phyloP scores from a whole-genome alignment of 805 yeast species.

The Pichia deserticola region DNA sequence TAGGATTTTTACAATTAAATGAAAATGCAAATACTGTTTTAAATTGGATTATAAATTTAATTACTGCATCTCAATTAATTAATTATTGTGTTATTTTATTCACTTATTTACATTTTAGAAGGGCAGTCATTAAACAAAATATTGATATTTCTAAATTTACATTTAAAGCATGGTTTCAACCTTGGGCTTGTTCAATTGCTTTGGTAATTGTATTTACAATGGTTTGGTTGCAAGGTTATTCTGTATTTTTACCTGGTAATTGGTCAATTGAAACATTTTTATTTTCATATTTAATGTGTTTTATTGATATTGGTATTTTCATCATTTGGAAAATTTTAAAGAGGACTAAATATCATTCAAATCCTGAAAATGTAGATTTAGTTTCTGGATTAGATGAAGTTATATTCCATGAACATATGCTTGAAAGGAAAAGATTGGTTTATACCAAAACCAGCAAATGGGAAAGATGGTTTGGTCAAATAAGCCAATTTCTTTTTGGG shows the following conservation, averaged over 20 bases:
- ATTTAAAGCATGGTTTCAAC: constrained; percentile 40
- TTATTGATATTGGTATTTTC: constrained; percentile 42
- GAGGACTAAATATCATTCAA: constrained; percentile 37
- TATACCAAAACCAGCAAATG: constrained; percentile 2
- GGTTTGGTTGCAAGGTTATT: constrained; percentile 41
- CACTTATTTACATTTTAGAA: constrained; percentile 55
- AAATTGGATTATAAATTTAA: constrained; percentile 64
- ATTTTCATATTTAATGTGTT: constrained; percentile 65
- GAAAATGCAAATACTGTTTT: constrained; percentile 57
- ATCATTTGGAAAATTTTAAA: constrained; percentile 46
- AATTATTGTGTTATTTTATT: constrained; percentile 52
- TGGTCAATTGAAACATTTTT: constrained; percentile 62
- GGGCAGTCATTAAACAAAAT: constrained; percentile 49
- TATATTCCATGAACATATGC: constrained; percentile 43
- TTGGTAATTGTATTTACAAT: constrained; percentile 22
- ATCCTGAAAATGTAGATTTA: constrained; percentile 45
- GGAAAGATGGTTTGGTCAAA: constrained; percentile 2
- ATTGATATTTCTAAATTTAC: constrained; percentile 38
- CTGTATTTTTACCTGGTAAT: constrained; percentile 50
- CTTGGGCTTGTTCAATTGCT: constrained; percentile 19
- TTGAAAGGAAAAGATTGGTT: constrained; percentile 9
- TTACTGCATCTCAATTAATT: constrained; percentile 61
- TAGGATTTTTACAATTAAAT: constrained; percentile 60
- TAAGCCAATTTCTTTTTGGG: constrained; percentile 13
- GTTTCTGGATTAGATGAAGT: constrained; percentile 47